Conservation (phyloP, 2,329 filamentous ascomycete genomes). For the Geosmithia flava region DNA sequence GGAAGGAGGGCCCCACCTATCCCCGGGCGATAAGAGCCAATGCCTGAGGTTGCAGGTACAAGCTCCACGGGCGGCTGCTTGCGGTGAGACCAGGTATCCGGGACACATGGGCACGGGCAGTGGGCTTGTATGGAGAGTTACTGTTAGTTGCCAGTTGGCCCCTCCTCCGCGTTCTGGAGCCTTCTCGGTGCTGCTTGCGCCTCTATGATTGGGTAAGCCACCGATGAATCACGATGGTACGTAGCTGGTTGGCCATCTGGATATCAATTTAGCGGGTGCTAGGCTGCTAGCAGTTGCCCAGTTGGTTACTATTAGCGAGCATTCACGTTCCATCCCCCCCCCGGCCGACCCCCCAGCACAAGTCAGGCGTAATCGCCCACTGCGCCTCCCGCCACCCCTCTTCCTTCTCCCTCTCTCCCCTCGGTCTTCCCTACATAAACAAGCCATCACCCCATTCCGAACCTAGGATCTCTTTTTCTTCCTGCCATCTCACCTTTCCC, state of each 20-base stretch:
- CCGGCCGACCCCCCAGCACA: background rate
- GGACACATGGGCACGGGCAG: too few relatives aligned
- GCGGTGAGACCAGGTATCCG: too few relatives aligned
- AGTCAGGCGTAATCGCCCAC: constrained; percentile 1
- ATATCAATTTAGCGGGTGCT: too few relatives aligned
- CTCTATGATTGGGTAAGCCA: constrained; percentile 1
- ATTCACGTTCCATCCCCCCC: background rate
- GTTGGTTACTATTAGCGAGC: too few relatives aligned
- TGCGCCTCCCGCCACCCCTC: background rate
- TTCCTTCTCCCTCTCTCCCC: background rate
- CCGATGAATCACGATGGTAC: background rate
- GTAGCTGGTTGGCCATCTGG: too few relatives aligned
- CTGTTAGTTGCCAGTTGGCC: background rate
- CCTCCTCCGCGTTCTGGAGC: constrained; percentile 5
- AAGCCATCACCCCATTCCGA: background rate
- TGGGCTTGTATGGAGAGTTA: too few relatives aligned
- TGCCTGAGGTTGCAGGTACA: too few relatives aligned
- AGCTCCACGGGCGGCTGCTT: too few relatives aligned
- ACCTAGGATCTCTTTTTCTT: constrained; percentile 1
- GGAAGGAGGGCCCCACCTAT: too few relatives aligned
- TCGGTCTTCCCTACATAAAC: constrained; percentile 2
- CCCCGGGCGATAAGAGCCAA: too few relatives aligned
- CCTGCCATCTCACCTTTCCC: constrained; percentile 1
- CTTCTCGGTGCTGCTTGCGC: constrained; percentile 3
- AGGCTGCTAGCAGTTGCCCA: too few relatives aligned